These are phyloP conservation scores for Chlorella sp. DNA, from an alignment of 139 green algal genomes.

Conservation along the genomic window DNA sequence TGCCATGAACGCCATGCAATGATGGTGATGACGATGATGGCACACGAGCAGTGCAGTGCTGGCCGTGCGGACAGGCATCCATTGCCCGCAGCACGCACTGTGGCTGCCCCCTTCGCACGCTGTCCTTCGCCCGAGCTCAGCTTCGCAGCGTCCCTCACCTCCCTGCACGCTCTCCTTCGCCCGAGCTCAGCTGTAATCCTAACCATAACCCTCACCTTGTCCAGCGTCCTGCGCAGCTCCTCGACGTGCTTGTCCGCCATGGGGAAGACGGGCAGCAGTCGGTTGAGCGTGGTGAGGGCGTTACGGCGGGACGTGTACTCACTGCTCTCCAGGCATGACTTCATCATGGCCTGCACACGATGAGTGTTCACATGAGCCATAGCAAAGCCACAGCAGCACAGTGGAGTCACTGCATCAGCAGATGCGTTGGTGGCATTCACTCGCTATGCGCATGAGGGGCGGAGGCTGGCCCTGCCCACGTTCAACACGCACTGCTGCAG, in stretches of 20 bases:
- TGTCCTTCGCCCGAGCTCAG: neutral
- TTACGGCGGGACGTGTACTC: slow-evolving; percentile 21
- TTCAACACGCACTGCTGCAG: too few relatives aligned
- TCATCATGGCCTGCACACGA: neutral
- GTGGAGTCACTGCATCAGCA: too few relatives aligned
- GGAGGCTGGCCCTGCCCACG: too few relatives aligned
- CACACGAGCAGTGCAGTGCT: too few relatives aligned
- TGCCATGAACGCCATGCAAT: too few relatives aligned
- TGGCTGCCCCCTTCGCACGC: neutral
- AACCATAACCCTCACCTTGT: slow-evolving; percentile 6
- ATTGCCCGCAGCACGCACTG: neutral
- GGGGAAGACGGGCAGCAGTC: slow-evolving; percentile 4
- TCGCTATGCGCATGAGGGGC: too few relatives aligned
- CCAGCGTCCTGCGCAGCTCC: neutral
- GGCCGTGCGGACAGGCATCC: too few relatives aligned
- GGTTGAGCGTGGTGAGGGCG: slow-evolving; percentile 14
- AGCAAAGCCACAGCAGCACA: too few relatives aligned
- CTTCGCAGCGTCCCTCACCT: neutral
- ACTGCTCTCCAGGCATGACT: slow-evolving; percentile 5
- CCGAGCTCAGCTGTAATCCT: neutral
- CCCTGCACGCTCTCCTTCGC: neutral
- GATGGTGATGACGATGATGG: too few relatives aligned
- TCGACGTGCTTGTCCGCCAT: neutral
- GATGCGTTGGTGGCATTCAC: too few relatives aligned
- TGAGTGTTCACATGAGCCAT: too few relatives aligned